Conservation (phyloP, 805 yeast genomes). For the Metschnikowia colocasiae region DNA sequence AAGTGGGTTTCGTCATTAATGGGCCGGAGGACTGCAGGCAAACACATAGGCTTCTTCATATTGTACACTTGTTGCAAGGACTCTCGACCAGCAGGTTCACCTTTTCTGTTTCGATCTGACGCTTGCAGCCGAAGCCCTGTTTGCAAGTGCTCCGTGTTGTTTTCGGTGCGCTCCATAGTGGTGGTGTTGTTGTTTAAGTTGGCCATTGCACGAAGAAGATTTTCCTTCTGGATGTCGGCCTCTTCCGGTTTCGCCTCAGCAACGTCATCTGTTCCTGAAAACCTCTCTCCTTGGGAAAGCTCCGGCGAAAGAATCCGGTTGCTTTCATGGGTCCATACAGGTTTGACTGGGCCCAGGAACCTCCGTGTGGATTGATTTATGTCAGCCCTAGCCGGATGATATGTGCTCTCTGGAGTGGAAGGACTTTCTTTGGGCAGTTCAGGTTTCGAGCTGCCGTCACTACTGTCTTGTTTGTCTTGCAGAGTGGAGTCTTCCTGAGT, state of each 20-base stretch:
- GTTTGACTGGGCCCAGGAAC: slow-evolving; percentile 16
- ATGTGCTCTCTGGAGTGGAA: slow-evolving; percentile 2
- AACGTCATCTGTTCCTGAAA: not conserved
- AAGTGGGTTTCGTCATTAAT: slow-evolving; percentile 10
- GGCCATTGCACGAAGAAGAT: slow-evolving; percentile 18
- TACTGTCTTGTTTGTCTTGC: not conserved
- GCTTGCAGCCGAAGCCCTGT: not conserved
- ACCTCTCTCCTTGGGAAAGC: not conserved
- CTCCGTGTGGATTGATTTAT: slow-evolving; percentile 17
- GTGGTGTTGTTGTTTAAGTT: slow-evolving; percentile 15
- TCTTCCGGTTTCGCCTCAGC: not conserved
- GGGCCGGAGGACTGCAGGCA: slow-evolving; percentile 54
- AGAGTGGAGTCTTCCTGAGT: not conserved
- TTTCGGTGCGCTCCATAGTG: slow-evolving; percentile 9
- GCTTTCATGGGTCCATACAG: slow-evolving; percentile 7
- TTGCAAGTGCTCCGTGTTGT: not conserved
- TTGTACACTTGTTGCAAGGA: slow-evolving; percentile 40
- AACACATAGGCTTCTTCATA: slow-evolving; percentile 43
- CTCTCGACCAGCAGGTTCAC: slow-evolving; percentile 11
- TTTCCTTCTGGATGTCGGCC: slow-evolving; percentile 10
- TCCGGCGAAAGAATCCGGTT: slow-evolving; percentile 8
- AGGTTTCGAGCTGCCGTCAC: not conserved
- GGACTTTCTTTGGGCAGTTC: not conserved
- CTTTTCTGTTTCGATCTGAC: slow-evolving; percentile 5
- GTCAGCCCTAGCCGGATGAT: slow-evolving; percentile 18